A percentile compares a stretch with the other conserved stretches of the same genome.
Evolutionary conservation across 371 early-diverging fungal species (phyloP).

Genomic region (Mucor indicus): DNA sequence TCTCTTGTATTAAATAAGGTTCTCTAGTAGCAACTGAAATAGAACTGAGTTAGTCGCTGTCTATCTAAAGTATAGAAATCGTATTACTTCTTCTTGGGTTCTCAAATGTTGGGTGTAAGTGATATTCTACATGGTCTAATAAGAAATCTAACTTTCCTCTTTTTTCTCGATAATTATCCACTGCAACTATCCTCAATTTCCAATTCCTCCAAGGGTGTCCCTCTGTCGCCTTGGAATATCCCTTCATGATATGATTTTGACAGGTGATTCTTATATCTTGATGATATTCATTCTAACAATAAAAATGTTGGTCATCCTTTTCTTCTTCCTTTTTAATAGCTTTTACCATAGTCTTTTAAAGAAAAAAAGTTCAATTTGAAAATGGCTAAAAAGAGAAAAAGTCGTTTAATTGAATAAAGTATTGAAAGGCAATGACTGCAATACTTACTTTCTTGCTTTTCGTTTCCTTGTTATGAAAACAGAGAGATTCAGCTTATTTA

Average conservation of each 20-base stretch:
- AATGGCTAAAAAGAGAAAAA: too few relatives aligned
- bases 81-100: constrained; percentile 58
- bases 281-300: constrained; percentile 11
- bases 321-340: too few relatives aligned
- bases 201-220: constrained; percentile 58
- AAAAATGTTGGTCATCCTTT: too few relatives aligned
- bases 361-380: too few relatives aligned
- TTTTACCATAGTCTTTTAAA: too few relatives aligned
- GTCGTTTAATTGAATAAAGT: too few relatives aligned
- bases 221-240: constrained; percentile 28
- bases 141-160: constrained; percentile 47
- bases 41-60: neutral
- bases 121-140: constrained; percentile 69
- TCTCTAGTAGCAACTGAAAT: constrained; percentile 53
- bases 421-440: too few relatives aligned
- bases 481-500: too few relatives aligned
- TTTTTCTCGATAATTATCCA: constrained; percentile 45
- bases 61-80: neutral
- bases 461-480: too few relatives aligned
- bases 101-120: constrained; percentile 69
- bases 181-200: constrained; percentile 52
- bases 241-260: constrained; percentile 35
- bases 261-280: constrained; percentile 40
- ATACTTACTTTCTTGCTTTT: too few relatives aligned
- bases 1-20: constrained; percentile 62